Conservation (phyloP, 305 asterid species). For the Fraxinus angustifolia region DNA sequence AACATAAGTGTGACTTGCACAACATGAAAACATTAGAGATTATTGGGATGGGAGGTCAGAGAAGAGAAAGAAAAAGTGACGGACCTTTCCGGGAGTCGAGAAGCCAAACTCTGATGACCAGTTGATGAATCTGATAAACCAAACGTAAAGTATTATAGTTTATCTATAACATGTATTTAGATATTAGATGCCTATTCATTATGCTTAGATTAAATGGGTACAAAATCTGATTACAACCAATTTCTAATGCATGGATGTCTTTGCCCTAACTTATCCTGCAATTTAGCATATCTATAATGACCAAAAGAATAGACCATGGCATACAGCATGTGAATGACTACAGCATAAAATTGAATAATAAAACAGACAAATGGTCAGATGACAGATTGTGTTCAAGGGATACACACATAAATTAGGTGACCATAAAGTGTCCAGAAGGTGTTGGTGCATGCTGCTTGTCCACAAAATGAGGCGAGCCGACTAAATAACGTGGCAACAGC, state of each 20-base stretch:
- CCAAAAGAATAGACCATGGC: slow-evolving; percentile 9
- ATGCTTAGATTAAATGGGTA: slow-evolving; percentile 12
- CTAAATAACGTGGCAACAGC: slow-evolving; percentile 17
- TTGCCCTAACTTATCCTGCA: neutral
- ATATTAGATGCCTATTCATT: slow-evolving; percentile 10
- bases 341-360: slow-evolving; percentile 12
- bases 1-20: neutral
- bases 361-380: slow-evolving; percentile 2
- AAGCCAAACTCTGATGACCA: slow-evolving; percentile 60
- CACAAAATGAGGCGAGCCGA: slow-evolving; percentile 18
- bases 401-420: slow-evolving; percentile 11
- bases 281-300: slow-evolving; percentile 6
- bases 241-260: slow-evolving; percentile 9
- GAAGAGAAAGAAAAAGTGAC: slow-evolving; percentile 9
- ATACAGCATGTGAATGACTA: neutral
- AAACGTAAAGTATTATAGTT: slow-evolving; percentile 20
- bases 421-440: neutral
- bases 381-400: slow-evolving; percentile 7
- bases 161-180: slow-evolving; percentile 4
- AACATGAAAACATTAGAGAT: slow-evolving; percentile 1
- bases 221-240: neutral
- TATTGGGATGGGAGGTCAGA: neutral
- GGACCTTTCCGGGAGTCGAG: slow-evolving; percentile 95
- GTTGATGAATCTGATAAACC: slow-evolving; percentile 57
- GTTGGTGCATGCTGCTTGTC: slow-evolving; percentile 11